Evolutionary conservation across 179 eudicot species (phyloP), one percentile per base, ranked within the genome.

Genomic region (Vitellaria paradoxa): DNA sequence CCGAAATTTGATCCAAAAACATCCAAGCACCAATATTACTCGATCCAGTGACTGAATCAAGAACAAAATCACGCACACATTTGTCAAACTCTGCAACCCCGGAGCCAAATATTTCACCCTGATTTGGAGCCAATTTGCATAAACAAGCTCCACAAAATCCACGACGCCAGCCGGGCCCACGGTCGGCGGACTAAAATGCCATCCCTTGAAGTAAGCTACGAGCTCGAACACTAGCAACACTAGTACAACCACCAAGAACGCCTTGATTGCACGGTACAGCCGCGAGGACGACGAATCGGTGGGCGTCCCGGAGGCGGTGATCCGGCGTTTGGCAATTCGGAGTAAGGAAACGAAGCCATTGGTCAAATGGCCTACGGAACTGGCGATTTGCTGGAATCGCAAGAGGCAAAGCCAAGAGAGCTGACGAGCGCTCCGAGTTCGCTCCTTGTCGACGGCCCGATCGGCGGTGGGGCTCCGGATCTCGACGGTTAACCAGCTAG

Each of bases 181-280:
- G 60, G 79, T 70, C 15, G 98, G 94, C n/a, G 97, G 97, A 76
- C 89, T 86, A 55, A 94, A 94, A 87, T 93, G 97, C 94, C 96
- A 94, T 4, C 98, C 97, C 50, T 83, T 91, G 24, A 83, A 91
- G 87, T 88, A 93, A 4, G 98, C 98, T 4, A 82, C 72, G 0
- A 93, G 83, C 88, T 91, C 97, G 18, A 89, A 71, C n/a, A 78
- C 68, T 46, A 94, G 63, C 74, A 94, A 75, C 18, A 81, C 4
- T 7, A 93, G 50, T 0, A 90, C 83, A 20, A 87, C 6, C 0
- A 78, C 37, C 65, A 94, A 64, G 7, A 94, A 83, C 21, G 84
- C 46, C 70, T 85, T 88, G 49, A 94, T 91, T 0, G 85, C 40
- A 10, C 80, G 80, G 75, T 90, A 91, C 23, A 93, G 77, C 11